Evolutionary conservation across 139 green algal species (phyloP), one percentile per base, ranked within the genome.

Genomic region (Gonium pectorale): DNA sequence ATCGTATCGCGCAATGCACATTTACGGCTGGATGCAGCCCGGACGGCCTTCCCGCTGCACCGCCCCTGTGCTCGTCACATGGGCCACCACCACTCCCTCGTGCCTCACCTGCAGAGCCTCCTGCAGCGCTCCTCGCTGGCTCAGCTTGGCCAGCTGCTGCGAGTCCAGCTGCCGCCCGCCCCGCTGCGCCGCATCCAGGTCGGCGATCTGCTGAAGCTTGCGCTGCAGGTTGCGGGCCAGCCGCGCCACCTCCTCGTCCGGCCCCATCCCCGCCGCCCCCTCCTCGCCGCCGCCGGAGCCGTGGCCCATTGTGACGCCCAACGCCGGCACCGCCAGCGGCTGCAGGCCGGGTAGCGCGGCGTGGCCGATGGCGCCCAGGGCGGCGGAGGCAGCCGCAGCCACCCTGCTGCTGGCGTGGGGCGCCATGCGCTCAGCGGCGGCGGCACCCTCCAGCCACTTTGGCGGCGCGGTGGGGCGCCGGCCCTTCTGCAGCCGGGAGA

Each of bases 131-230:
- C 77, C 86, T 35, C 87, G 83, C 59, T 92, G 72, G 6, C 86
- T 63, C 41, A 97, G 15, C 79, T 98, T 98, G 51, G 89, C 92
- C 3, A 69, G 67, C 90, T 98, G 95, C 91, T 98, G 95, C 17
- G 86, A 56, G 62, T 98, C 94, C 66, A 98, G 86, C 67, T 77
- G 31, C 79, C 64, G 15, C 19, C 87, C 85, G 22, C 11, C 77
- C 60, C 26, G 54, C 46, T 37, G 22, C 62, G 17, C 54, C 68
- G 63, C 75, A 67, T 85, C 68, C 80, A 91, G 67, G 44, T 29
- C 62, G 19, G 35, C 80, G 31, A 86, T 83, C 79, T 86, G 69
- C 35, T 97, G 92, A 87, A 98, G 85, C 93, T 98, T 98, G 86
- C 97, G 97, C 22, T 69, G 52, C 73, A 98, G 41, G 24, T 82